Conservation (phyloP, 1,284 basidiomycete species). For the Trametes sp. region DNA sequence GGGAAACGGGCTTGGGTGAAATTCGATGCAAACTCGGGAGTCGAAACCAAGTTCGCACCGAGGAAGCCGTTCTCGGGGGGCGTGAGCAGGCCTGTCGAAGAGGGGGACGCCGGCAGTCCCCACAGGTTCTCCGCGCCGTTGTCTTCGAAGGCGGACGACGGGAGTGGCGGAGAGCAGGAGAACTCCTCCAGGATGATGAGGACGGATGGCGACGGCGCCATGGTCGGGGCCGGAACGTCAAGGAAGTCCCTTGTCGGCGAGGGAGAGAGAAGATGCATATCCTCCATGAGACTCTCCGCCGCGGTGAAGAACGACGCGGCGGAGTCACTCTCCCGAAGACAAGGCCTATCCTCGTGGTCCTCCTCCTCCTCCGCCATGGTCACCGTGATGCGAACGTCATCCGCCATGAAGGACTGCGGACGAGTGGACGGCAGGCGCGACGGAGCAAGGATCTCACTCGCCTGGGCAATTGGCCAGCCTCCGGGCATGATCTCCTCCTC, state of each 20-base stretch:
- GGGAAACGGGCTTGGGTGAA: neutral
- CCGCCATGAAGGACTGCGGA: neutral
- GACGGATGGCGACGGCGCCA: neutral
- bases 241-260: neutral
- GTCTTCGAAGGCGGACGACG: neutral
- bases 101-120: neutral
- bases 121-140: neutral
- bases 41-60: neutral
- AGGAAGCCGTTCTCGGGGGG: neutral
- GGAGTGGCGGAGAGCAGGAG: neutral
- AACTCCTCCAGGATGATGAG: constrained; percentile 4
- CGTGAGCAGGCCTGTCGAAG: neutral
- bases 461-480: neutral
- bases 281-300: neutral
- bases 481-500: neutral
- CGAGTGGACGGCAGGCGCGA: neutral
- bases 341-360: neutral
- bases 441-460: neutral
- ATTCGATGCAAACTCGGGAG: constrained; percentile 5
- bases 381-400: neutral
- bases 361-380: neutral
- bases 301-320: neutral
- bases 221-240: neutral
- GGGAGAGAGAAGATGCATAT: neutral
- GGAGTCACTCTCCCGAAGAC: neutral